Base-by-base conservation (phyloP, 2,329 filamentous ascomycete genomes). In the Aaosphaeria pasadenensis region DNA sequence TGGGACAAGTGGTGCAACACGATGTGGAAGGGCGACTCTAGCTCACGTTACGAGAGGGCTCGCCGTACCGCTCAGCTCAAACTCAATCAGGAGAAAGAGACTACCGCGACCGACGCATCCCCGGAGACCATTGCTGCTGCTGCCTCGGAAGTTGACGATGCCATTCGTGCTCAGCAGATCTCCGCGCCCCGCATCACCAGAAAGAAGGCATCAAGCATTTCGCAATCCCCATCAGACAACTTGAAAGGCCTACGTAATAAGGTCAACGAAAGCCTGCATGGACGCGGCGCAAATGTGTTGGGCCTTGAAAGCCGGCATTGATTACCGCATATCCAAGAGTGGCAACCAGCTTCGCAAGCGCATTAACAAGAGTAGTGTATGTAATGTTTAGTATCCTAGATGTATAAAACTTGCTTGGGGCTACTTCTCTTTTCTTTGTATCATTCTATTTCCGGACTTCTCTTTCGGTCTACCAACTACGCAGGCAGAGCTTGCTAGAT, bases 1-100 rank as follows among this genome's bases (percentile, higher is more conserved):
- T 97, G 94, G 90, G 94, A 99, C 69, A 79, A 82, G 42, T 65
- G 91, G 30, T 77, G 96, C 24, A 85, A 86, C 44, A 99, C 94
- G 28, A 87, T 84, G 71, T 96, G 91, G 85, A 83, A 81, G 50
- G 84, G 76, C 55, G 83, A 83, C 62, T 81, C 80, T 33, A 76
- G 72, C 54, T 74, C 77, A 33, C 76, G 81, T 45, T 86, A 86
- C 53, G 80, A 84, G 65, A 74, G 79, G 42, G 74, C 77, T 30
- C 75, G 78, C 30, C 70, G 77, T 17, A 73, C 75, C 2, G 82
- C 82, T 3, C 79, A 85, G 62, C 78, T 77, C 55, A 79, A 81
- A 55, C 55, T 82, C 5, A 78, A 83, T 38, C 69, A 74, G 17
- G 78, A 82, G 40, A 63, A 66, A 6, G 63, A 68, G 64, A 55